A percentile compares a stretch with the other conserved stretches of the same genome.
phyloP scores from a whole-genome alignment of 352 stramenopile species.

The Paralagenidium karlingii region DNA sequence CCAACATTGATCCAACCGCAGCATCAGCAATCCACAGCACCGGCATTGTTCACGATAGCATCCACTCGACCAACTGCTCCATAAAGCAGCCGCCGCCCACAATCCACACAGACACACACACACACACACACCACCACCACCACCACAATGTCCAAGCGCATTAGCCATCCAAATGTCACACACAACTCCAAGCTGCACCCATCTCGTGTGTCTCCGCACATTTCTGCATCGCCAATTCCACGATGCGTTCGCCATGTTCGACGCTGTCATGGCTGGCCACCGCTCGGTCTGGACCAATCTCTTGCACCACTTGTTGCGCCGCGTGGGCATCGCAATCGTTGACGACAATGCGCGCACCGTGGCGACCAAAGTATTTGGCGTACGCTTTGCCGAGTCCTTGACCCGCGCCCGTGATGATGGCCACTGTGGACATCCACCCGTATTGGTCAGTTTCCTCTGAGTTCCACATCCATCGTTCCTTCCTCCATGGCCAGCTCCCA shows the following conservation, averaged over 20 bases:
- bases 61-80: constrained; percentile 71
- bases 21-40: too few relatives aligned
- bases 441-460: too few relatives aligned
- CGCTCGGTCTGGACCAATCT: constrained; percentile 36
- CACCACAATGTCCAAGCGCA: neutral
- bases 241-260: constrained; percentile 52
- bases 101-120: neutral
- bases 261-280: constrained; percentile 71
- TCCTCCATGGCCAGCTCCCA: too few relatives aligned
- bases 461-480: too few relatives aligned
- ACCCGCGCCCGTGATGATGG: constrained; percentile 76
- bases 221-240: constrained; percentile 73
- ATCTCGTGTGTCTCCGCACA: constrained; percentile 33
- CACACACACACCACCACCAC: neutral
- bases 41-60: constrained; percentile 91
- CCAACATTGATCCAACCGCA: too few relatives aligned
- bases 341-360: constrained; percentile 67
- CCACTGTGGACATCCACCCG: too few relatives aligned
- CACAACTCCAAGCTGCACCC: too few relatives aligned
- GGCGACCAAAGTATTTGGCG: constrained; percentile 48
- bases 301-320: constrained; percentile 41
- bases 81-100: neutral
- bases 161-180: neutral
- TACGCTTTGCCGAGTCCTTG: constrained; percentile 78
- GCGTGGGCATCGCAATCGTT: constrained; percentile 53